A percentile compares a stretch with the other conserved stretches of the same genome.
These are phyloP conservation scores for Boletales sp. DNA, from an alignment of 768 basidiomycete genomes.

Conservation along the genomic window DNA sequence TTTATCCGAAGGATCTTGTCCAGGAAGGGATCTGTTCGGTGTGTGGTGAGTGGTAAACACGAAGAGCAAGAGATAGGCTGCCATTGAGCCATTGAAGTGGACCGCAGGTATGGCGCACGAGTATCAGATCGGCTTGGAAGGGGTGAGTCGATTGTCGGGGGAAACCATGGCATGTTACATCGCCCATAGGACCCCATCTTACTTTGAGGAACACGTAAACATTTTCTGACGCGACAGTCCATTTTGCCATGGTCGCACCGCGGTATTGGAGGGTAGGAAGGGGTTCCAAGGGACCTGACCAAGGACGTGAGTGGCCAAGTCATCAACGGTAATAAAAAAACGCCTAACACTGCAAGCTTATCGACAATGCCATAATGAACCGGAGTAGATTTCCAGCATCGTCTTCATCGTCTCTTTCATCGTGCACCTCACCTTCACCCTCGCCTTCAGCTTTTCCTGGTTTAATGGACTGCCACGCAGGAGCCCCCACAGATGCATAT, in stretches of 20 bases:
- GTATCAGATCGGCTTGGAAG: slow-evolving; percentile 73
- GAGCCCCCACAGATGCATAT: slow-evolving; percentile 82
- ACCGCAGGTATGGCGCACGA: slow-evolving; percentile 94
- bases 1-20: no score
- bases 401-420: slow-evolving; percentile 87
- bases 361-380: slow-evolving; percentile 75
- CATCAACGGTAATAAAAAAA: no score
- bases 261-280: slow-evolving; percentile 69
- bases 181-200: slow-evolving; percentile 80
- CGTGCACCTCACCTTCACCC: slow-evolving; percentile 31
- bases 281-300: slow-evolving; percentile 63
- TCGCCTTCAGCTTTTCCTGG: slow-evolving; percentile 57
- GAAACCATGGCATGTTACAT: slow-evolving; percentile 42
- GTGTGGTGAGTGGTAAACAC: not conserved
- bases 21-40: slow-evolving; percentile 67
- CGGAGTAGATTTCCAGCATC: slow-evolving; percentile 87
- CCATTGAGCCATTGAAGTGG: slow-evolving; percentile 91
- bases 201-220: slow-evolving; percentile 83
- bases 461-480: slow-evolving; percentile 82
- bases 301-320: no score
- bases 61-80: slow-evolving; percentile 35
- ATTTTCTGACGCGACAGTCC: slow-evolving; percentile 73
- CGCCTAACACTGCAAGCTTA: no score
- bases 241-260: slow-evolving; percentile 88
- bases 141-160: not conserved